Conservation (phyloP, 148 eudicot species). For the Rhododendron vialii region DNA sequence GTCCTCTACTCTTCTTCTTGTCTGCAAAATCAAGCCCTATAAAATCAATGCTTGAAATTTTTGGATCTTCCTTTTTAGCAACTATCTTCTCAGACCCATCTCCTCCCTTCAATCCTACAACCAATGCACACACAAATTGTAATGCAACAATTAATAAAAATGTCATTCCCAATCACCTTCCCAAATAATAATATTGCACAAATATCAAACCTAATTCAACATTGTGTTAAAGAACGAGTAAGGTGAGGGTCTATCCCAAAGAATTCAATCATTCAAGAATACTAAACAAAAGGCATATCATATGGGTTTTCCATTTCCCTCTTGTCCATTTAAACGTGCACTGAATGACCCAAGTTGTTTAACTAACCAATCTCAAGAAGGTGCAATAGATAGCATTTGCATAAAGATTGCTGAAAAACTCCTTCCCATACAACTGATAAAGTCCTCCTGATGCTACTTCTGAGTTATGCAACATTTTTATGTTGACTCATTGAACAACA, state of each 20-base stretch:
- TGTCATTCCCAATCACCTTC: background rate
- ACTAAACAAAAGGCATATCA: background rate
- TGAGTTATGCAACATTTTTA: background rate
- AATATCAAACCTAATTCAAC: background rate
- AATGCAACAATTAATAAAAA: background rate
- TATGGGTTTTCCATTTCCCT: background rate
- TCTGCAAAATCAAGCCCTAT: conserved; percentile 72
- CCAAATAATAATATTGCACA: background rate
- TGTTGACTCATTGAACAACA: background rate
- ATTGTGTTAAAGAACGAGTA: background rate
- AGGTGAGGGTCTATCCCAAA: background rate
- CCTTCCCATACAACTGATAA: background rate
- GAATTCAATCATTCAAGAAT: background rate
- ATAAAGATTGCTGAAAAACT: background rate
- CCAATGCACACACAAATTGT: conserved; percentile 11
- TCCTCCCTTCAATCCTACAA: conserved; percentile 34
- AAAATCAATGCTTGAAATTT: conserved; percentile 67
- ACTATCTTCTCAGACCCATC: conserved; percentile 19
- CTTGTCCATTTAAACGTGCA: background rate
- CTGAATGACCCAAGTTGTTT: background rate
- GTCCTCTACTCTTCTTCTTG: conserved; percentile 62
- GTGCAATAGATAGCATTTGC: background rate
- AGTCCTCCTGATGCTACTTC: background rate
- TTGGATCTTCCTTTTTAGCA: conserved; percentile 34
- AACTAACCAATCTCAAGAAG: background rate